Conservation (phyloP, 805 yeast genomes). For the Saccharomyces jurei region DNA sequence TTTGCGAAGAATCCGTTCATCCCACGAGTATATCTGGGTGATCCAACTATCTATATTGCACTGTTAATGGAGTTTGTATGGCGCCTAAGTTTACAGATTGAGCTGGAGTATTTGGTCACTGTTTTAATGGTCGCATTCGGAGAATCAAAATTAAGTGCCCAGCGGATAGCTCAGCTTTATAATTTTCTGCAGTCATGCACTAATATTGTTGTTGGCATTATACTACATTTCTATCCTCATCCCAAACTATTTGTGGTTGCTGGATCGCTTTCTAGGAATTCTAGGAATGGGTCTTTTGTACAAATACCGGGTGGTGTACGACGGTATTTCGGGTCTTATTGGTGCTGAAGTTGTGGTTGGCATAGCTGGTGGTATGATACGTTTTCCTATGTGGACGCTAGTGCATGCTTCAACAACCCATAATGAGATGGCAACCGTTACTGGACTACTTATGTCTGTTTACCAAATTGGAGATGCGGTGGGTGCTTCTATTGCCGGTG, state of each 20-base stretch:
- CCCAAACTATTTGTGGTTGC: constrained; percentile 49
- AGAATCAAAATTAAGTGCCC: constrained; percentile 26
- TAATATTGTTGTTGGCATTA: constrained; percentile 40
- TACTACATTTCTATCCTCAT: constrained; percentile 38
- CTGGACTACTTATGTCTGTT: constrained; percentile 45
- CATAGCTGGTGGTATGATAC: constrained; percentile 60
- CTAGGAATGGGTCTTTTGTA: constrained; percentile 48
- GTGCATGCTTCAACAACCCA: constrained; percentile 49
- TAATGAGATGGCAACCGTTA: constrained; percentile 52
- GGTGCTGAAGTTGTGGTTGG: constrained; percentile 54
- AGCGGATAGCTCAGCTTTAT: constrained; percentile 44
- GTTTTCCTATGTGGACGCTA: constrained; percentile 52
- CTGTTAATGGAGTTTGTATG: constrained; percentile 44
- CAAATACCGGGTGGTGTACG: constrained; percentile 42
- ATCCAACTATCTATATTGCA: constrained; percentile 56
- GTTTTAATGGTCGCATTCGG: constrained; percentile 48
- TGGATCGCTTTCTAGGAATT: constrained; percentile 47
- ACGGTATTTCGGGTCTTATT: constrained; percentile 44
- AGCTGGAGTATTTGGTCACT: constrained; percentile 45
- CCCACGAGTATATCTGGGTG: constrained; percentile 43
- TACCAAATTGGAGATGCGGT: constrained; percentile 54
- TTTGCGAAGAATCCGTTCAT: constrained; percentile 44
- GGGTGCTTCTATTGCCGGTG: constrained; percentile 56
- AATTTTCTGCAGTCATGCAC: constrained; percentile 48
- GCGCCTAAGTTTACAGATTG: constrained; percentile 29